Evolutionary conservation across 1,284 basidiomycete species (phyloP), one percentile per base, ranked within the genome.

Genomic region (Porodaedalea pini): DNA sequence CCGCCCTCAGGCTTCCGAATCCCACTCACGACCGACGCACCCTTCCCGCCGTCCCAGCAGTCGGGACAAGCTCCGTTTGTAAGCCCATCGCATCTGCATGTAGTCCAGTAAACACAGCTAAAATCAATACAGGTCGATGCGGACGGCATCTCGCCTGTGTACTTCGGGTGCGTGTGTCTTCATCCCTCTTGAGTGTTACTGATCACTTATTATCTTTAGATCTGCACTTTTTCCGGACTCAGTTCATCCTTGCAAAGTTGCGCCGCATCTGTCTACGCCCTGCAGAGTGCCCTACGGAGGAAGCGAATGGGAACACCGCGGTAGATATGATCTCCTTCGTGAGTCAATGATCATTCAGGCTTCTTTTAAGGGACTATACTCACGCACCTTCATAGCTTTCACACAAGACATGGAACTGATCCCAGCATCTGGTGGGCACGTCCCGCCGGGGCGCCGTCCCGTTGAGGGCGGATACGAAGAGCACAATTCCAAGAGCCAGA

Each of bases 171-270:
- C 10, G 88, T 86, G n/a, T n/a, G n/a, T n/a, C n/a, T n/a, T n/a
- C n/a, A n/a, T n/a, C n/a, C n/a, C n/a, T n/a, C n/a, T n/a, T n/a
- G n/a, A n/a, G n/a, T n/a, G n/a, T 41, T 15, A 41, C 40, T 21
- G 11, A 25, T 8, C 27, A 6, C 11, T 45, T 47, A 6, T 17
- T 47, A 15, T 34, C 32, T 6, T 13, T n/a, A 47, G 45, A 29
- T 47, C 45, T n/a, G 45, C 45, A 15, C 71, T 90, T 47, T 75
- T 88, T 64, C 73, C 75, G 45, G 75, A 74, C 62, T 80, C 83
- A 0, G 85, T 90, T 2, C 88, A 91, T 62, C 88, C 88, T 6
- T 90, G 89, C 78, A 91, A 91, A 74, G 80, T 91, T 65, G 80
- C 72, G 3, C 80, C 83, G 11, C 68, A 75, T 62, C 75, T 88